Percentiles rank a stretch among this genome's conserved stretches.
These are phyloP conservation scores for Asterochloris erici DNA, from an alignment of 139 green algal genomes.

Conservation along the genomic window DNA sequence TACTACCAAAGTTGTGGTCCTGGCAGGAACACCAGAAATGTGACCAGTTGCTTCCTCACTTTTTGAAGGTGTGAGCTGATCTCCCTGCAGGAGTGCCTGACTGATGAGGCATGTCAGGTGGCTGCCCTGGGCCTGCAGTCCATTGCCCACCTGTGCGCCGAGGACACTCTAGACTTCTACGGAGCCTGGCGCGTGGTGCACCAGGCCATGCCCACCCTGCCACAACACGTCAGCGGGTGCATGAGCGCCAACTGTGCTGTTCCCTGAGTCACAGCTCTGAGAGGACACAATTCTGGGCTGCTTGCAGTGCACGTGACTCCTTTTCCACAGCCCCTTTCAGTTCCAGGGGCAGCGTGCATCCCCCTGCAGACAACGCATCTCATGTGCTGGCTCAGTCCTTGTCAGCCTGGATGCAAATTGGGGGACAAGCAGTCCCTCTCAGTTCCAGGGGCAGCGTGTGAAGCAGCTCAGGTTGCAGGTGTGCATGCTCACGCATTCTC, in stretches of 20 bases:
- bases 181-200: slow-evolving; percentile 16
- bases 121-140: slow-evolving; percentile 12
- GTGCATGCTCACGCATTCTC: too few species aligned
- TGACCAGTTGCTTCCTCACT: background rate
- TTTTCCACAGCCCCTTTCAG: too few species aligned
- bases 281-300: too few species aligned
- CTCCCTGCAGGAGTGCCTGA: slow-evolving; percentile 1
- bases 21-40: background rate
- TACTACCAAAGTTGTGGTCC: background rate
- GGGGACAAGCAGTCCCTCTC: too few species aligned
- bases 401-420: too few species aligned
- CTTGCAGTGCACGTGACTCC: too few species aligned
- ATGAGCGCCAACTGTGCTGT: background rate
- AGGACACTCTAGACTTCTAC: slow-evolving; percentile 17
- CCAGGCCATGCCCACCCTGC: background rate
- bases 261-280: too few species aligned
- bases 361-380: too few species aligned
- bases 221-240: background rate
- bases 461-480: too few species aligned
- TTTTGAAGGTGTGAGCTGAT: background rate
- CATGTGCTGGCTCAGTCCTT: too few species aligned
- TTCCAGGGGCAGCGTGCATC: too few species aligned
- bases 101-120: background rate
- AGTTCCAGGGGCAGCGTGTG: too few species aligned
- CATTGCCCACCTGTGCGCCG: slow-evolving; percentile 10